These are phyloP conservation scores for Lumnitzera racemosa DNA, from an alignment of 345 rosid species.

Conservation along the genomic window DNA sequence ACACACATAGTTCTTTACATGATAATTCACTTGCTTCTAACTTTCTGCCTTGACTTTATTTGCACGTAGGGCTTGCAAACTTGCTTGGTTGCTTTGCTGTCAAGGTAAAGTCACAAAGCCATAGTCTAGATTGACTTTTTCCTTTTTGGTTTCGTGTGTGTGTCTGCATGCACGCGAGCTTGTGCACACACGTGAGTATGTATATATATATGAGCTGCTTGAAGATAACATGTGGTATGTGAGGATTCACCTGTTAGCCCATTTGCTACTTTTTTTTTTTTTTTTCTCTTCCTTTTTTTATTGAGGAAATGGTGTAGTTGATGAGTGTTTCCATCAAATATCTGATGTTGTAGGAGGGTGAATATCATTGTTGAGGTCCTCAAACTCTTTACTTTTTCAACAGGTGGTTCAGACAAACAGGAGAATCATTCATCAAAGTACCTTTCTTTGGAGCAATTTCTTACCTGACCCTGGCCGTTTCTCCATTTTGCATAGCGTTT, in stretches of 20 bases:
- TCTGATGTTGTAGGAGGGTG: no score
- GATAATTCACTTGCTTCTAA: constrained; percentile 1
- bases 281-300: no score
- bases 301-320: no score
- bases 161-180: no score
- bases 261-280: no score
- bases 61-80: constrained; percentile 91
- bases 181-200: neutral
- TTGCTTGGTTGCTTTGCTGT: constrained; percentile 79
- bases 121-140: no score
- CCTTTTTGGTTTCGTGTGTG: no score
- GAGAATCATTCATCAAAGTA: constrained; percentile 62
- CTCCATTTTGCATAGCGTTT: constrained; percentile 87
- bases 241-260: no score
- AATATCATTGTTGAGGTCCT: no score
- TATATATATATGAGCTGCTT: neutral
- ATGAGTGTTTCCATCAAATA: no score
- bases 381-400: neutral
- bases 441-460: constrained; percentile 88
- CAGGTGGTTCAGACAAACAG: constrained; percentile 81
- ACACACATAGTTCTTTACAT: no score
- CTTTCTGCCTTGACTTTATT: constrained; percentile 11
- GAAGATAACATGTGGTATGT: neutral
- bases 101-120: constrained; percentile 40
- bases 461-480: constrained; percentile 71